phyloP scores from a whole-genome alignment of 805 yeast species.

The Saccharomycopsis malanga region DNA sequence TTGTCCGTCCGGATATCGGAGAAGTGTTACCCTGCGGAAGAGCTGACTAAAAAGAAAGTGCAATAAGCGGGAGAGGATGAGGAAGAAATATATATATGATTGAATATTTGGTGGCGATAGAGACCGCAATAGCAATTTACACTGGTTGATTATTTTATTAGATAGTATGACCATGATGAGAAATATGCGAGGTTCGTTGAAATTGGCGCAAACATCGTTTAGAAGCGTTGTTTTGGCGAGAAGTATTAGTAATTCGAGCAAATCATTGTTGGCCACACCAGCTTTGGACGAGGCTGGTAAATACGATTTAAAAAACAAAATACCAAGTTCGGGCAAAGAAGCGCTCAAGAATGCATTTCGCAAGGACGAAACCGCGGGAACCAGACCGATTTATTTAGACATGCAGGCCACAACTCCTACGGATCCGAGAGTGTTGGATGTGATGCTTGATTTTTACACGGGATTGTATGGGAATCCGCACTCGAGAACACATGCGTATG shows the following conservation, averaged over 20 bases:
- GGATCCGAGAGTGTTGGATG: conserved; percentile 91
- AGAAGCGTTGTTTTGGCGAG: not conserved
- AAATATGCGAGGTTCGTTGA: too few species aligned
- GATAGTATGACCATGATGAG: too few species aligned
- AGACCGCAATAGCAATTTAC: too few species aligned
- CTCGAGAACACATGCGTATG: conserved; percentile 92
- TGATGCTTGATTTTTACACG: conserved; percentile 78
- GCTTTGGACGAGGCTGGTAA: not conserved
- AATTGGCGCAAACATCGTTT: too few species aligned
- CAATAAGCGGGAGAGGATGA: too few species aligned
- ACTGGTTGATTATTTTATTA: too few species aligned
- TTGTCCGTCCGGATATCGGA: too few species aligned
- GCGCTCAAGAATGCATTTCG: conserved; percentile 15
- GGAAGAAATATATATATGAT: too few species aligned
- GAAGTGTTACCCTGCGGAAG: too few species aligned
- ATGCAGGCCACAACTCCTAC: conserved; percentile 99
- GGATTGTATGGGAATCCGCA: conserved; percentile 98
- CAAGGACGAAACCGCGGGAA: conserved; percentile 39
- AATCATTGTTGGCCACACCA: conserved; percentile 3
- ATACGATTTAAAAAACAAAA: not conserved
- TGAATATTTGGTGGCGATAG: too few species aligned
- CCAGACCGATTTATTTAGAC: conserved; percentile 91
- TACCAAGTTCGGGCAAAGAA: conserved; percentile 15
- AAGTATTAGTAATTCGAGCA: not conserved
- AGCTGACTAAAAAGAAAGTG: too few species aligned